Base-by-base conservation (phyloP, 176 grass and related monocot species). In the Phyllostachys edulis region DNA sequence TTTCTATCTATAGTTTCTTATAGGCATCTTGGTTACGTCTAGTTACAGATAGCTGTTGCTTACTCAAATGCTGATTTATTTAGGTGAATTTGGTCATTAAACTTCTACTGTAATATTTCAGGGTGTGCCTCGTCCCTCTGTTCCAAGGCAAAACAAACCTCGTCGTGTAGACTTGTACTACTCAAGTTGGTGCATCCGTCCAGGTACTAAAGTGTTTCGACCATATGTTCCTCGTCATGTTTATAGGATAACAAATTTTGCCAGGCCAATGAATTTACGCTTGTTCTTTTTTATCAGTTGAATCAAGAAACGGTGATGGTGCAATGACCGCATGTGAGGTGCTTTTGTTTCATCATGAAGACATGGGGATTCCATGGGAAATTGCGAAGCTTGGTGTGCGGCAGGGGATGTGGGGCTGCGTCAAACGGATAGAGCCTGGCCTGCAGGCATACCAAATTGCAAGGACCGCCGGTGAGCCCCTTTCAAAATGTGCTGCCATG, bases 111-210 rank as follows among this genome's bases (percentile, higher is more conserved):
- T 47, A 38, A 39, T 84, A 27, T 88, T 86, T 77, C 93, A 99
- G 97, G 88, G 97, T 20, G 88, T 99, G 11, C 93, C 86, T 57
- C 88, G 87, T 21, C 69, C 90, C 37, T 78, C 87, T 81, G 84
- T 99, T 63, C 91, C 93, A 74, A 90, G 97, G 66, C 37, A 57
- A 11, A 92, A 47, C 78, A 99, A 99, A 82, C 97, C 93, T 50
- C 92, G 90, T 41, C 91, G 97, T 51, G 97, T 99, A n/a, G 97
- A 99, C 73, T 66, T 92, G 39, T 96, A 99, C 81, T 99, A 99
- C 91, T 99, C 97, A 16, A 99, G 97, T 60, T 99, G 93, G 93
- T 99, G 91, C 84, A 96, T 99, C 82, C 97, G 90, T 79, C 86
- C 96, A 90, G 93, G 96, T 99, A 87, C 40, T 14, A 29, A 32